Evolutionary conservation across 2,329 filamentous ascomycete genomes (phyloP).

Genomic region (Cordyceps pruinosa): DNA sequence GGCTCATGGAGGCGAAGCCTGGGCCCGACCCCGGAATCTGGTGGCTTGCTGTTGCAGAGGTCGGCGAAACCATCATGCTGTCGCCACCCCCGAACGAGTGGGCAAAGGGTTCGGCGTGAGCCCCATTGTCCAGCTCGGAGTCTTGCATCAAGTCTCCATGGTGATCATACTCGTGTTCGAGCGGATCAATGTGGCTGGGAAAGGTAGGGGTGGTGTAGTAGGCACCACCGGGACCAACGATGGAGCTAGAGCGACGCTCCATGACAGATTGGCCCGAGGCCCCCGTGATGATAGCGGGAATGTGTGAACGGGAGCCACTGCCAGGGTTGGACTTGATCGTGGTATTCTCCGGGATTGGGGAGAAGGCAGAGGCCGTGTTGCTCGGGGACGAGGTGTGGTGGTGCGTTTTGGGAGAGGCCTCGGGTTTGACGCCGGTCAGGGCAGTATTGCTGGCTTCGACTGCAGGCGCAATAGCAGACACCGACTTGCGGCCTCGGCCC

Average conservation of each 20-base stretch:
- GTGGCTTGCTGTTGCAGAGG: slow-evolving; percentile 26
- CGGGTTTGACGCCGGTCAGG: slow-evolving; percentile 48
- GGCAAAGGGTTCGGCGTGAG: slow-evolving; percentile 37
- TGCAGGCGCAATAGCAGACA: slow-evolving; percentile 70
- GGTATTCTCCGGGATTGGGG: slow-evolving; percentile 42
- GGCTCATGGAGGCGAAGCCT: slow-evolving; percentile 57
- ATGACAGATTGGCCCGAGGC: slow-evolving; percentile 28
- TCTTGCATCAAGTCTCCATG: slow-evolving; percentile 86
- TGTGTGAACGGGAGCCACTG: slow-evolving; percentile 26
- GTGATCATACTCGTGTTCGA: slow-evolving; percentile 96
- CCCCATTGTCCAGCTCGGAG: slow-evolving; percentile 57
- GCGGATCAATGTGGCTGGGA: slow-evolving; percentile 89
- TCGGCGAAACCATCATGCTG: slow-evolving; percentile 37
- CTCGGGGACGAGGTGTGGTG: slow-evolving; percentile 66
- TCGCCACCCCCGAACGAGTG: slow-evolving; percentile 54
- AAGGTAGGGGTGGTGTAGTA: slow-evolving; percentile 80
- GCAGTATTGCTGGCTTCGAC: slow-evolving; percentile 49
- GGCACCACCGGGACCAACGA: slow-evolving; percentile 34
- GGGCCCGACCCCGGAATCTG: slow-evolving; percentile 24
- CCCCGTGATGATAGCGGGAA: slow-evolving; percentile 23
- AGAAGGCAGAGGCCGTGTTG: slow-evolving; percentile 38
- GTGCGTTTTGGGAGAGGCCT: slow-evolving; percentile 60
- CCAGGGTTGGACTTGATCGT: slow-evolving; percentile 36
- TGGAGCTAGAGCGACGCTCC: slow-evolving; percentile 30
- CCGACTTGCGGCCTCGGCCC: slow-evolving; percentile 68